Conservation (phyloP, 345 rosid genomes). For the Alliaria petiolata region DNA sequence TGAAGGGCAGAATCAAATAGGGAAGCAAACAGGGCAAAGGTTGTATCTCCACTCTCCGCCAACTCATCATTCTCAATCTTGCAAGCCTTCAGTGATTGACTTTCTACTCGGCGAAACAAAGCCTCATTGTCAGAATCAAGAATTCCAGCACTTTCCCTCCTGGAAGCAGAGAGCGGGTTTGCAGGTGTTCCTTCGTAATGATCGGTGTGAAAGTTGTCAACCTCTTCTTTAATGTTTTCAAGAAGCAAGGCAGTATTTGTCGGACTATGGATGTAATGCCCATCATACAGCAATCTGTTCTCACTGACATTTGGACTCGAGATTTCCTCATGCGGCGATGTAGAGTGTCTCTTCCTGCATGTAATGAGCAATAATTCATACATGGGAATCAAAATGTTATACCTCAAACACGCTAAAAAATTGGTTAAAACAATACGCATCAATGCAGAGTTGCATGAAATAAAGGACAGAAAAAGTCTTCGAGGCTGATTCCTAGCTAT, state of each 20-base stretch:
- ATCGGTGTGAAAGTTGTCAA: conserved; percentile 48
- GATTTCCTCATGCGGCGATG: conserved; percentile 53
- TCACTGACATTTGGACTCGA: conserved; percentile 51
- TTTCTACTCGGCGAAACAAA: conserved; percentile 47
- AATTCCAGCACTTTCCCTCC: conserved; percentile 45
- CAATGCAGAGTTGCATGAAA: background rate
- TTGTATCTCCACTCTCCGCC: conserved; percentile 65
- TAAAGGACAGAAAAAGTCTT: background rate
- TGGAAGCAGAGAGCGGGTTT: conserved; percentile 43
- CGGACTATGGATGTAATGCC: conserved; percentile 78
- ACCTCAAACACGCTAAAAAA: conserved; percentile 8
- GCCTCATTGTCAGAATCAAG: conserved; percentile 43
- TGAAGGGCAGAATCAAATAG: conserved; percentile 85
- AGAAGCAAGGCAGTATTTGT: conserved; percentile 87
- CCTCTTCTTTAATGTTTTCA: conserved; percentile 91
- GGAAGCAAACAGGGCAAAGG: conserved; percentile 74
- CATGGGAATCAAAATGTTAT: background rate
- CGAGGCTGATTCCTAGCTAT: background rate
- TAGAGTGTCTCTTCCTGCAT: conserved; percentile 70
- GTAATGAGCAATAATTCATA: background rate
- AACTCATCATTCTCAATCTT: conserved; percentile 78
- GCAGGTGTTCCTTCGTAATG: conserved; percentile 43
- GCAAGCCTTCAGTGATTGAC: conserved; percentile 66
- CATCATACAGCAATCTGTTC: conserved; percentile 69
- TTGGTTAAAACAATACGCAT: background rate